phyloP scores from a whole-genome alignment of 2,329 filamentous ascomycete genomes.

The Hymenoscyphus repandus region DNA sequence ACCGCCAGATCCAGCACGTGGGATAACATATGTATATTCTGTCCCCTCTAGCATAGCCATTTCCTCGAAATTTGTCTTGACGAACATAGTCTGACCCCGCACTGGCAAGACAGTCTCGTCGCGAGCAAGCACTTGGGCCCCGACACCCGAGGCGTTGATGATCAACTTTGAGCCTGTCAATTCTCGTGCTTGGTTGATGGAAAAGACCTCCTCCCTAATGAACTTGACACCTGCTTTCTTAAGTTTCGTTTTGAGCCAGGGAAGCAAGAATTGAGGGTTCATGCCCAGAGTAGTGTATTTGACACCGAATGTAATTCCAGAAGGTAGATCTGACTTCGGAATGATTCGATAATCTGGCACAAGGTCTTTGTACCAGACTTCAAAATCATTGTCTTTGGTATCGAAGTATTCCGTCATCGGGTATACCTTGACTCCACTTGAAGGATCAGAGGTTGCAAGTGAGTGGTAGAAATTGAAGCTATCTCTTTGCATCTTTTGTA shows the following conservation, averaged over 20 bases:
- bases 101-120: conserved; percentile 19
- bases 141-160: conserved; percentile 24
- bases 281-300: conserved; percentile 23
- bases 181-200: conserved; percentile 12
- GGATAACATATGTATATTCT: conserved; percentile 27
- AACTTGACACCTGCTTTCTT: conserved; percentile 20
- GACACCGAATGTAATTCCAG: conserved; percentile 14
- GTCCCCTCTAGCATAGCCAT: conserved; percentile 22
- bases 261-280: conserved; percentile 20
- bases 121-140: conserved; percentile 14
- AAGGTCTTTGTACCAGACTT: conserved; percentile 20
- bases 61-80: conserved; percentile 18
- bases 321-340: conserved; percentile 11
- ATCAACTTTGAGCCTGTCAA: conserved; percentile 14
- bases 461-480: conserved; percentile 22
- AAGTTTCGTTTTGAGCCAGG: conserved; percentile 19
- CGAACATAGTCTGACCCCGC: conserved; percentile 26
- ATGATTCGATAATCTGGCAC: conserved; percentile 21
- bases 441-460: conserved; percentile 16
- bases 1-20: conserved; percentile 18
- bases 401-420: conserved; percentile 25
- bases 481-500: conserved; percentile 21
- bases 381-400: conserved; percentile 10
- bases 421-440: conserved; percentile 21
- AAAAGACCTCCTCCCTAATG: conserved; percentile 14